Conservation (phyloP, 2,329 filamentous ascomycete genomes). For the Aspergillus sp. region DNA sequence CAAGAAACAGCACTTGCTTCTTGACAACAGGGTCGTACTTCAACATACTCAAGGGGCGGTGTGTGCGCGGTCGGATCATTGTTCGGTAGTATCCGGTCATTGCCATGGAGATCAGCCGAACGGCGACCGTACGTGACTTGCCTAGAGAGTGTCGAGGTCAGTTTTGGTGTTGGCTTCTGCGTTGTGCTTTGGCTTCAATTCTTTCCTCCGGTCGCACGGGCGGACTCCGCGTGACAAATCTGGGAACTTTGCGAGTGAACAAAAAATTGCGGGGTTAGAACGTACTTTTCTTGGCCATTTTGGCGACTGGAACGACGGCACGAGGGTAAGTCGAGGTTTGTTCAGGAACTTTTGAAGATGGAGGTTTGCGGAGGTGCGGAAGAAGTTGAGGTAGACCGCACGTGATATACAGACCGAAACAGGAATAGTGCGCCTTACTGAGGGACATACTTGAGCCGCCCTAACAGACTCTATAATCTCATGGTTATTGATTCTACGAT, state of each 20-base stretch:
- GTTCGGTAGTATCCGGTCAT: conserved; percentile 98
- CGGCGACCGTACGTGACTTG: conserved; percentile 89
- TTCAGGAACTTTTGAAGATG: conserved; percentile 6
- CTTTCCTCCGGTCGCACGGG: neutral
- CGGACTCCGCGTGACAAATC: neutral
- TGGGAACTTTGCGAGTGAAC: neutral
- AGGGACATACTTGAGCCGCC: neutral
- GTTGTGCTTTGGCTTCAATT: neutral
- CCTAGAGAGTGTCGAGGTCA: conserved; percentile 52
- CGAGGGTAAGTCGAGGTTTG: neutral
- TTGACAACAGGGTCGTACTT: conserved; percentile 99
- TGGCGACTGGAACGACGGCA: conserved; percentile 16
- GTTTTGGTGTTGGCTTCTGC: neutral
- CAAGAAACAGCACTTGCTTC: conserved; percentile 93
- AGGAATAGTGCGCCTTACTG: neutral
- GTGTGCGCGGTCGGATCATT: conserved; percentile 77
- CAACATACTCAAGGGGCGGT: conserved; percentile 90
- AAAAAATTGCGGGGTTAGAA: neutral
- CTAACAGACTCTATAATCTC: too few species aligned
- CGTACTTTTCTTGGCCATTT: conserved; percentile 53
- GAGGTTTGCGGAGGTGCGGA: conserved; percentile 18
- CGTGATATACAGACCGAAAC: neutral
- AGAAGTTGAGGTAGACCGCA: conserved; percentile 3
- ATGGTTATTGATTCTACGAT: too few species aligned
- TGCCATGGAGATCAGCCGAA: conserved; percentile 96